phyloP scores from a whole-genome alignment of 164 flowering plant genomes.

The Magnolia officinalis region DNA sequence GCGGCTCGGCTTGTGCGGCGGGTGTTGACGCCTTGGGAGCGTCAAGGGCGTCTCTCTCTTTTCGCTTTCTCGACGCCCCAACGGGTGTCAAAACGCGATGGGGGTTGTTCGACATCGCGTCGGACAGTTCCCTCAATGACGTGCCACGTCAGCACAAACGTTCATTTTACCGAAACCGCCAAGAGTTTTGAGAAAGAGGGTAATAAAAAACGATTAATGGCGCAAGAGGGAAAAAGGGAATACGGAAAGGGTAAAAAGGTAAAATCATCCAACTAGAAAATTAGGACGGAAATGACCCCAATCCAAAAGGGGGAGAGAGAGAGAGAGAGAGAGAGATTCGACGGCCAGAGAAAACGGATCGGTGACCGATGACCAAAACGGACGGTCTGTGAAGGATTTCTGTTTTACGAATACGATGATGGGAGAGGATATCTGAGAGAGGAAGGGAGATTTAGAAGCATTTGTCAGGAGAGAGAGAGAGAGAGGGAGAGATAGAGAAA shows the following conservation, averaged over 20 bases:
- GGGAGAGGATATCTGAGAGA: neutral
- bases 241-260: conserved; percentile 14
- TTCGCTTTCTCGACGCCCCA: conserved; percentile 56
- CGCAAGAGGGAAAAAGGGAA: neutral
- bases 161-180: neutral
- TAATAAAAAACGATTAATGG: neutral
- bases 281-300: neutral
- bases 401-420: neutral
- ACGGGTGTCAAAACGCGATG: conserved; percentile 31
- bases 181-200: neutral
- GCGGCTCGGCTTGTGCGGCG: conserved; percentile 21
- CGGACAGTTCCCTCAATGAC: neutral
- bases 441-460: neutral
- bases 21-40: conserved; percentile 15
- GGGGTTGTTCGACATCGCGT: conserved; percentile 32
- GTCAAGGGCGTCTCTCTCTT: conserved; percentile 33
- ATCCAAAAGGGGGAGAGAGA: neutral
- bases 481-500: neutral
- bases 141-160: conserved; percentile 38
- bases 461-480: neutral
- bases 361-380: neutral
- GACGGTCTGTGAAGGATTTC: neutral
- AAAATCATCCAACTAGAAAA: conserved; percentile 1
- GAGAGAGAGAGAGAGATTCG: conserved; percentile 5
- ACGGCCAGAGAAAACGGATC: conserved; percentile 20